These are phyloP conservation scores for Saccharum hybrid DNA, from an alignment of 202 grass and related monocot species.

Conservation along the genomic window DNA sequence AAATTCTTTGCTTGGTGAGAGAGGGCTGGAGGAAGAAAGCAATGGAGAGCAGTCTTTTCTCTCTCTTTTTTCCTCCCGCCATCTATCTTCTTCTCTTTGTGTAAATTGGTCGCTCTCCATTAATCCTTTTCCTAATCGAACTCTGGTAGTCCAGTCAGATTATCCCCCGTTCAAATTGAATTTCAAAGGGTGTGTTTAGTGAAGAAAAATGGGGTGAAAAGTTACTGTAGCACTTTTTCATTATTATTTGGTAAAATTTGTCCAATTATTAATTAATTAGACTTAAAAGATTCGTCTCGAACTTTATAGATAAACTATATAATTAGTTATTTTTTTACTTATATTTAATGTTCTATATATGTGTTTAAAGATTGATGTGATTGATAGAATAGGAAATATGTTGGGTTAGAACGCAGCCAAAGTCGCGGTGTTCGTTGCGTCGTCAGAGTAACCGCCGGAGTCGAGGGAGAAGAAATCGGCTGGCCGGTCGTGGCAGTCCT, in stretches of 20 bases:
- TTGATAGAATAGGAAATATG: too few species aligned
- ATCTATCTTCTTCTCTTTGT: neutral
- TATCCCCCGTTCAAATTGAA: neutral
- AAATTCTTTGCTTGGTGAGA: constrained; percentile 35
- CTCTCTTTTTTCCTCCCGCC: neutral
- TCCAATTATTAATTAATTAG: too few species aligned
- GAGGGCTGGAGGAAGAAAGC: constrained; percentile 42
- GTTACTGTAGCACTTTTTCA: too few species aligned
- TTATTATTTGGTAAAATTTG: too few species aligned
- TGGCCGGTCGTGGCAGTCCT: constrained; percentile 31
- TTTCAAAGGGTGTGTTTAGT: too few species aligned
- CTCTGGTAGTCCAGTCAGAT: neutral
- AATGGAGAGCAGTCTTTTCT: neutral
- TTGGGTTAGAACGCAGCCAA: too few species aligned
- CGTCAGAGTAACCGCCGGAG: neutral
- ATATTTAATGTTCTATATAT: too few species aligned
- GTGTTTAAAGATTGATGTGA: too few species aligned
- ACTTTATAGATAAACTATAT: too few species aligned
- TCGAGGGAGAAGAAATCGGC: constrained; percentile 5
- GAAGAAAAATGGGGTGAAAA: too few species aligned
- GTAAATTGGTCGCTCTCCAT: constrained; percentile 43
- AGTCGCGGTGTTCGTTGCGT: constrained; percentile 4
- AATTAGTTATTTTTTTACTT: too few species aligned
- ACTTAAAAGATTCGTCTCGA: too few species aligned
- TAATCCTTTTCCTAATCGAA: neutral